Conservation (phyloP, 1,284 basidiomycete species). For the Naganishia sp. region DNA sequence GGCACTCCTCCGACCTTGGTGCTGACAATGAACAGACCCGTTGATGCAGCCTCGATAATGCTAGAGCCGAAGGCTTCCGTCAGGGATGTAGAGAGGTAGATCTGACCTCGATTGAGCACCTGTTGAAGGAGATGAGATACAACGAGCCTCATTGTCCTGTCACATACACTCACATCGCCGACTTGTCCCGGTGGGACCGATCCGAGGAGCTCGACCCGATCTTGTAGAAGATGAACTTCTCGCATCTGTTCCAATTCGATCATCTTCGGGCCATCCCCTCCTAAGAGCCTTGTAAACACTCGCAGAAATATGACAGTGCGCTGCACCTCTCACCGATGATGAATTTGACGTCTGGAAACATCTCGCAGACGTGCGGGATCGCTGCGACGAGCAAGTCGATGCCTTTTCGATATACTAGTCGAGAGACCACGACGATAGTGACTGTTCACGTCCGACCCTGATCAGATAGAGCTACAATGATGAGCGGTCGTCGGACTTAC, state of each 20-base stretch:
- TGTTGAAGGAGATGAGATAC: conserved; percentile 43
- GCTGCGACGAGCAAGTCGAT: conserved; percentile 92
- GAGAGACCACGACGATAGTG: conserved; percentile 89
- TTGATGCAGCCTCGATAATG: conserved; percentile 92
- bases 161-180: conserved; percentile 61
- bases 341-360: conserved; percentile 82
- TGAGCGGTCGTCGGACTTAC: conserved; percentile 56
- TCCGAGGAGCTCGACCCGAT: conserved; percentile 86
- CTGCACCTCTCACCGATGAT: conserved; percentile 68
- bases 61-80: conserved; percentile 97
- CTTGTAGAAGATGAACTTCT: conserved; percentile 84
- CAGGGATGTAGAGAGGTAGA: conserved; percentile 92
- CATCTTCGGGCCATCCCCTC: conserved; percentile 92
- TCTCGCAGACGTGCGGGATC: conserved; percentile 81
- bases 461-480: not conserved
- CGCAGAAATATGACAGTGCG: not conserved
- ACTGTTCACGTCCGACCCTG: conserved; percentile 58
- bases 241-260: conserved; percentile 95
- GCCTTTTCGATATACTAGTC: conserved; percentile 95
- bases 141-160: too few relatives aligned
- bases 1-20: conserved; percentile 95
- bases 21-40: conserved; percentile 90
- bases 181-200: conserved; percentile 79
- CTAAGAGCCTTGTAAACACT: conserved; percentile 50
- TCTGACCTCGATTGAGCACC: conserved; percentile 80